A percentile compares a stretch with the other conserved stretches of the same genome.
Evolutionary conservation across 768 basidiomycete species (phyloP).

Genomic region (Suillus sp.): DNA sequence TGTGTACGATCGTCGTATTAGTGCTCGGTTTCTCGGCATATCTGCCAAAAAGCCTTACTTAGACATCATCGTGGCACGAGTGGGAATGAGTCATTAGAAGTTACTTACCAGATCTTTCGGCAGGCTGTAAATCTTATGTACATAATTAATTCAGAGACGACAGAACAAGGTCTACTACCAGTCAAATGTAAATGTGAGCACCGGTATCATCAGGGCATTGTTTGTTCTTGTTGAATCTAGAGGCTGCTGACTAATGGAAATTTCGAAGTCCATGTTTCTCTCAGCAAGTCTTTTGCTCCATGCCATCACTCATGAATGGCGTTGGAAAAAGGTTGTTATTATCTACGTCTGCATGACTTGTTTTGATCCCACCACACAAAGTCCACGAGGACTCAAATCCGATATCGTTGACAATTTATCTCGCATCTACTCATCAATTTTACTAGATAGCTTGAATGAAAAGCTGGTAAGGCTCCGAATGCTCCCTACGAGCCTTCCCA

Average conservation of each 20-base stretch:
- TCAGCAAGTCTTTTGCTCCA: neutral
- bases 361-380: neutral
- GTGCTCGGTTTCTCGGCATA: conserved; percentile 2
- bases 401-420: neutral
- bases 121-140: neutral
- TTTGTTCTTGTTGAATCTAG: neutral
- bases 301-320: neutral
- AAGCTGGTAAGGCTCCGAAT: conserved; percentile 25
- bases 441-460: conserved; percentile 17
- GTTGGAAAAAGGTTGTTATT: neutral
- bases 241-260: neutral
- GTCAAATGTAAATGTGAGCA: neutral
- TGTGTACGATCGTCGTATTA: conserved; percentile 13
- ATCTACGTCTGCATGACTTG: neutral
- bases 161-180: neutral
- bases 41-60: conserved; percentile 7
- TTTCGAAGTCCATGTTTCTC: neutral
- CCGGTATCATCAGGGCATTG: neutral
- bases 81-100: neutral
- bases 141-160: neutral
- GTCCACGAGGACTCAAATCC: neutral
- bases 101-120: neutral
- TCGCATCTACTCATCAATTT: neutral
- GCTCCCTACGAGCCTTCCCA: conserved; percentile 21
- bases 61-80: neutral